phyloP scores from a whole-genome alignment of 176 grass and related monocot species.

The Luzula sylvatica region DNA sequence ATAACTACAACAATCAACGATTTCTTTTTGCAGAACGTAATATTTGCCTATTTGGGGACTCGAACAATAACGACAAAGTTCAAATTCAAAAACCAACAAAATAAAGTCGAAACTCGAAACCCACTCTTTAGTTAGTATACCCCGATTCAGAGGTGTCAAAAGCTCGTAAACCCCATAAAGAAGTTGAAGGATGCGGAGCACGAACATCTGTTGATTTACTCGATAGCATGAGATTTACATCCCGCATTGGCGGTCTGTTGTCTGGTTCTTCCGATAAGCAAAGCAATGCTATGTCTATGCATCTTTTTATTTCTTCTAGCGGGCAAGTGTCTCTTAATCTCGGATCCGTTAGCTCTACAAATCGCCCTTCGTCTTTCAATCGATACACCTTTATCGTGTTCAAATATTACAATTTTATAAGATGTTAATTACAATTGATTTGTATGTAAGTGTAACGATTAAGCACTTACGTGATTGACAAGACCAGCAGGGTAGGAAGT shows the following conservation, averaged over 20 bases:
- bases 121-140: too few relatives aligned
- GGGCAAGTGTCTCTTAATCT: not conserved
- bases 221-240: constrained; percentile 1
- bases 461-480: not conserved
- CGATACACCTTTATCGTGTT: too few relatives aligned
- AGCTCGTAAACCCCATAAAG: not conserved
- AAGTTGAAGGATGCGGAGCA: not conserved
- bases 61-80: too few relatives aligned
- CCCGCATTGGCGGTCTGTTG: not conserved
- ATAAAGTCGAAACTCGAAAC: too few relatives aligned
- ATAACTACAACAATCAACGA: too few relatives aligned
- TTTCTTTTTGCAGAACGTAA: too few relatives aligned
- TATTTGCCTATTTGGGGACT: too few relatives aligned
- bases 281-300: constrained; percentile 8
- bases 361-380: too few relatives aligned
- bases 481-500: not conserved
- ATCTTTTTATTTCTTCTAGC: not conserved
- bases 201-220: not conserved
- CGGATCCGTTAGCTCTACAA: not conserved
- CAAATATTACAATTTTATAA: too few relatives aligned
- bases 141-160: not conserved
- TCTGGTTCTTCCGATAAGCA: constrained; percentile 7
- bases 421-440: too few relatives aligned
- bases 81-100: too few relatives aligned
- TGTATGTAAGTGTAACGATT: too few relatives aligned